Evolutionary conservation across 2,329 filamentous ascomycete genomes (phyloP), one percentile per base, ranked within the genome.

Genomic region (Fusarium sp.): DNA sequence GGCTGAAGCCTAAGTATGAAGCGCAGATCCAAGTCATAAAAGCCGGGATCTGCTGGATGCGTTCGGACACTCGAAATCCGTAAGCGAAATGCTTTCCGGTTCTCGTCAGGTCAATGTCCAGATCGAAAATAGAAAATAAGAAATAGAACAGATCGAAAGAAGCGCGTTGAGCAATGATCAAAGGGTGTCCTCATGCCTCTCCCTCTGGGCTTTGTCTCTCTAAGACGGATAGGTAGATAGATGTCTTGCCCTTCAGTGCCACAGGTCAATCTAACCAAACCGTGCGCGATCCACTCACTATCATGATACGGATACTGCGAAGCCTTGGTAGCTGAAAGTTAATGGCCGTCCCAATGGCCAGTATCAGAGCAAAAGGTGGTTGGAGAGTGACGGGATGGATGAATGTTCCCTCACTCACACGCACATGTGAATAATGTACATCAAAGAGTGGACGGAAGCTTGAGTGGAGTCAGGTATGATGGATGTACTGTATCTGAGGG

Each of bases 211-310:
- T 53, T 40, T 27, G 48, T 61, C 56, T 71, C 64, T 43, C 55
- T 65, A 46, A 52, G 51, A 65, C 67, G 47, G 25, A 43, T 53
- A 38, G 18, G 34, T n/a, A 38, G 34, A 38, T 34, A 34, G 49
- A 60, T 71, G 69, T 69, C 69, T 71, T 62, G 60, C 65, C 48
- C 55, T 58, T 46, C 44, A 59, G 49, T 69, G 68, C 68, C 65
- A 71, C 69, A 57, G 69, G 62, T 69, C 68, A 71, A 68, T 70
- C 43, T 61, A 53, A 41, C 59, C 45, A 56, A 69, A 58, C 56
- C 65, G 58, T 52, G 63, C 49, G 38, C 58, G 61, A 66, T 62
- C 68, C 57, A 59, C 60, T 49, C 57, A 57, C 60, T 53, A 65
- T 71, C 69, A 71, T 68, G 54, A 30, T 51, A 57, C 34, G 15